Percentiles rank a stretch among this genome's conserved stretches.
Conservation (phyloP, 441 rosid genomes). For the Melastoma candidum region DNA sequence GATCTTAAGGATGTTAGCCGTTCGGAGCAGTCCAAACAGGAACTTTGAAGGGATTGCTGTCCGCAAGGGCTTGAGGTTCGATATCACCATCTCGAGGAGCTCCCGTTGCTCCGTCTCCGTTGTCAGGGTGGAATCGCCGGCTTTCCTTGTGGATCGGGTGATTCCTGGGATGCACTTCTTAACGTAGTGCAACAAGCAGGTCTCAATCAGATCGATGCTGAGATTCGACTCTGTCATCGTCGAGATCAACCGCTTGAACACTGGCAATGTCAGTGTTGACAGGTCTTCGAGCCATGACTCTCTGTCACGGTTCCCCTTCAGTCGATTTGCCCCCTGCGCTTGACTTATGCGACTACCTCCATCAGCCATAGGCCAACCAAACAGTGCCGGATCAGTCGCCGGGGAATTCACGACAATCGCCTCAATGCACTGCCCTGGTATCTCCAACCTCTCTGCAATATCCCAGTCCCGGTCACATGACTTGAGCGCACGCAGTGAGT, state of each 20-base stretch:
- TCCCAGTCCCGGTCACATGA: slow-evolving; percentile 45
- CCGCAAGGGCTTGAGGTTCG: slow-evolving; percentile 40
- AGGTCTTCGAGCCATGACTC: slow-evolving; percentile 53
- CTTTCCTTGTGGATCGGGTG: slow-evolving; percentile 37
- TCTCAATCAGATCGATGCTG: slow-evolving; percentile 39
- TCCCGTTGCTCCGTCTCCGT: slow-evolving; percentile 57
- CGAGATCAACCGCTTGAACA: slow-evolving; percentile 36
- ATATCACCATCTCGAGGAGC: slow-evolving; percentile 42
- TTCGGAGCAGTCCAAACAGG: slow-evolving; percentile 46
- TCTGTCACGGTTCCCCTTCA: slow-evolving; percentile 10
- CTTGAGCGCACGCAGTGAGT: slow-evolving; percentile 46
- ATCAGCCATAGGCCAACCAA: slow-evolving; percentile 84
- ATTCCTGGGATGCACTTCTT: slow-evolving; percentile 53
- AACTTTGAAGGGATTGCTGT: slow-evolving; percentile 28
- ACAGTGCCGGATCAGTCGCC: slow-evolving; percentile 50
- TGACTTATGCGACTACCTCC: slow-evolving; percentile 2
- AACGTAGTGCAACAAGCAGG: slow-evolving; percentile 51
- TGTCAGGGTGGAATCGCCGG: slow-evolving; percentile 9
- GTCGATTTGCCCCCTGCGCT: neutral
- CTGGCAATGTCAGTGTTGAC: slow-evolving; percentile 30
- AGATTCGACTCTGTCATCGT: slow-evolving; percentile 40
- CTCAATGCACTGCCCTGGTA: slow-evolving; percentile 40
- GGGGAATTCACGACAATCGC: slow-evolving; percentile 41
- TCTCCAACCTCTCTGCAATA: slow-evolving; percentile 32
- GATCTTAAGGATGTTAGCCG: slow-evolving; percentile 50